Base-by-base conservation (phyloP, 306 rosid genomes). In the Prunus padus region DNA sequence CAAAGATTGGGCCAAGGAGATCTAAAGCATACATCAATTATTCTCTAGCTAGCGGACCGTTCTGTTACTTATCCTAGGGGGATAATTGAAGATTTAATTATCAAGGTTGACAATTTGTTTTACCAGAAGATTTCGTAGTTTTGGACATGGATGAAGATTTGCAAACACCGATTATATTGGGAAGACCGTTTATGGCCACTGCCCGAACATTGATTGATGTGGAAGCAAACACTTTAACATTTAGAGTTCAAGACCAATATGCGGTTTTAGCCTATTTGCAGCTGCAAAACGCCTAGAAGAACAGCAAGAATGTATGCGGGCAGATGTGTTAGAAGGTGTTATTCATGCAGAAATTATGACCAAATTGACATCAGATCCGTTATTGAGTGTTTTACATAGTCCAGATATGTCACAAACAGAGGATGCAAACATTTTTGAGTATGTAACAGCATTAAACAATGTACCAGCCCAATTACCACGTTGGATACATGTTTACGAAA, bases 21-120 rank as follows among this genome's bases (percentile, higher is more conserved):
- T 13, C 2, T 50, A 5, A 50, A 50, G 1, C 33, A 0, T 31
- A 31, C 33, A 31, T 31, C 5, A 31, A 0, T 31, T 0, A 31
- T 4, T 0, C 1, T 4, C 0, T 5, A 31, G 0, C 5, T 31
- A 0, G 33, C 4, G 0, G 5, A 31, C 33, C 5, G 4, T 31
- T 4, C 1, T 0, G 0, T 31, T 0, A 31, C 33, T 31, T 31
- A 31, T 31, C 5, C 33, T 0, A 49, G 1, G 0, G 54, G 54
- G 0, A 4, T 49, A 0, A 14, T 49, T 13, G 54, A 49, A 49
- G 54, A 56, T 22, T 0, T 56, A 0, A 3, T 3, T n/a, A 22
- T 56, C 0, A 56, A 56, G 30, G 62, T 56, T 20, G 62, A 56
- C 0, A 22, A 22, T 9, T 0, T 56, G 0, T n/a, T 11, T 0